Evolutionary conservation across 192 early-diverging fungal species (phyloP).

Genomic region (Rhizophagus prolifer): DNA sequence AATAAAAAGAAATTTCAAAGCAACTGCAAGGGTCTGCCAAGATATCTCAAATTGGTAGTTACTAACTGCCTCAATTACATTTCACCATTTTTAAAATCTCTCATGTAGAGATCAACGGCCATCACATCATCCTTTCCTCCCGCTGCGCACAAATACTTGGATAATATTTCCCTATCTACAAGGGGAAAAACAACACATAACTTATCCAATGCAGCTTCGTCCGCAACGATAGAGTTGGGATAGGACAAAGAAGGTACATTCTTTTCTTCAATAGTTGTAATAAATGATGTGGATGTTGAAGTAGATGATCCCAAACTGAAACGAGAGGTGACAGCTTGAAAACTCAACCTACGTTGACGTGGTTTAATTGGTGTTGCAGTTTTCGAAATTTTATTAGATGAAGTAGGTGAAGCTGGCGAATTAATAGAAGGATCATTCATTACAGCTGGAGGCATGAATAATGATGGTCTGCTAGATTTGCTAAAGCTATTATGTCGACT

Average conservation of each 20-base stretch:
- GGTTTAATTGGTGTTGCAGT: neutral
- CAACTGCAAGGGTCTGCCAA: too few relatives aligned
- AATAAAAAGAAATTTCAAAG: too few relatives aligned
- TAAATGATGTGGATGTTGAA: neutral
- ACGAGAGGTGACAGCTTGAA: conserved; percentile 27
- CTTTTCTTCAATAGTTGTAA: conserved; percentile 14
- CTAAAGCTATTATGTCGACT: conserved; percentile 10
- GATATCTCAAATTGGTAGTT: too few relatives aligned
- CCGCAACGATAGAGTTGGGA: neutral
- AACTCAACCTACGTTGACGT: conserved; percentile 29
- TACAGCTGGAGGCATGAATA: conserved; percentile 10
- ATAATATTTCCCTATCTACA: conserved; percentile 23
- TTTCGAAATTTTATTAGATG: neutral
- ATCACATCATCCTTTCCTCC: conserved; percentile 31
- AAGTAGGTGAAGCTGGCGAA: neutral
- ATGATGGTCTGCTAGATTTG: conserved; percentile 2
- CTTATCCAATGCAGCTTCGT: conserved; percentile 23
- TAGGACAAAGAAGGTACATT: neutral
- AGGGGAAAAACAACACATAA: conserved; percentile 28
- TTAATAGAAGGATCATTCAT: conserved; percentile 11
- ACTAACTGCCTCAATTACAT: neutral
- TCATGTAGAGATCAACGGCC: conserved; percentile 30
- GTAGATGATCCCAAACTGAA: conserved; percentile 7
- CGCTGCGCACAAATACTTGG: conserved; percentile 16
- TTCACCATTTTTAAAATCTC: conserved; percentile 22